A percentile compares a stretch with the other conserved stretches of the same genome.
Conservation (phyloP, 1,139 yeast species). For the Casaregolazyma lundiana region DNA sequence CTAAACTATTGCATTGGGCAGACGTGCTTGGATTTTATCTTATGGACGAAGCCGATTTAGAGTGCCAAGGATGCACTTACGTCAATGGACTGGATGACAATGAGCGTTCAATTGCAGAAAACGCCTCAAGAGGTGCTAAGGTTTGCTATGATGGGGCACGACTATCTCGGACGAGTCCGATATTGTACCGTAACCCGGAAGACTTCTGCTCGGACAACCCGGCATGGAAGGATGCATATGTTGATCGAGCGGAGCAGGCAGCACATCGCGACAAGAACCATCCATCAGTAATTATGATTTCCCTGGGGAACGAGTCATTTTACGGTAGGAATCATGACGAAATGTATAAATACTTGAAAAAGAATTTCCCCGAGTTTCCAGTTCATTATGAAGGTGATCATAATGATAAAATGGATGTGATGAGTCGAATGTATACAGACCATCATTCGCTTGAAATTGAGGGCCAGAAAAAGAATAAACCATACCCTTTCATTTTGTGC, state of each 20-base stretch:
- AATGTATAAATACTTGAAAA: constrained; percentile 28
- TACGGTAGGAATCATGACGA: constrained; percentile 32
- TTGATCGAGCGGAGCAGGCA: constrained; percentile 32
- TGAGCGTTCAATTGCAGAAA: neutral
- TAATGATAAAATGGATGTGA: constrained; percentile 27
- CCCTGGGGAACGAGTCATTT: constrained; percentile 37
- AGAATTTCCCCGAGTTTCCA: constrained; percentile 27
- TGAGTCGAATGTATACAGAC: constrained; percentile 33
- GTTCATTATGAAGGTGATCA: constrained; percentile 32
- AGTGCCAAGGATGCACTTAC: constrained; percentile 36
- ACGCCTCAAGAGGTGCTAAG: neutral
- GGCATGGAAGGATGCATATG: constrained; percentile 32
- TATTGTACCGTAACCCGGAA: constrained; percentile 8
- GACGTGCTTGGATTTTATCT: constrained; percentile 34
- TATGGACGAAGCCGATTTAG: constrained; percentile 36
- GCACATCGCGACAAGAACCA: constrained; percentile 33
- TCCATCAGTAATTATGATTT: constrained; percentile 35
- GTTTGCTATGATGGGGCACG: too few species aligned
- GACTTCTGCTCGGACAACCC: constrained; percentile 30
- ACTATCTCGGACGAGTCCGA: constrained; percentile 13
- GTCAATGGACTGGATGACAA: constrained; percentile 33
- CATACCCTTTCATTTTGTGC: constrained; percentile 34
- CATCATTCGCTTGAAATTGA: constrained; percentile 22
- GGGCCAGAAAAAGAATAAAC: constrained; percentile 24
- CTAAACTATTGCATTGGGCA: constrained; percentile 19